phyloP scores from a whole-genome alignment of 257 asterid species.

The Nicotiana noctiflora region DNA sequence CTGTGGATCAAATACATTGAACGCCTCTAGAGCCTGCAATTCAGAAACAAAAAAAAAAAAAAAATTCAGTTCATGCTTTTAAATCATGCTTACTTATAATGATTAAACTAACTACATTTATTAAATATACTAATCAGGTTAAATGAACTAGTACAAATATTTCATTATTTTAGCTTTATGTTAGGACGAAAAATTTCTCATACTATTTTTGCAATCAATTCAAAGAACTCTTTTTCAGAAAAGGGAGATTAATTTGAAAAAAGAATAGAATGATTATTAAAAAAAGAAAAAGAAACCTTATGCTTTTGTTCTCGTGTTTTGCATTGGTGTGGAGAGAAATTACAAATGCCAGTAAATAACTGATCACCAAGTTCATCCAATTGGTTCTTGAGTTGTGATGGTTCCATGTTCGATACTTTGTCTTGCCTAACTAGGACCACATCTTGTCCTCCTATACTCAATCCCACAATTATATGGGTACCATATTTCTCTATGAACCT shows the following conservation, averaged over 20 bases:
- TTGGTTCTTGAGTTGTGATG: slow-evolving; percentile 69
- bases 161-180: no score
- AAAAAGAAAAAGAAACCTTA: slow-evolving; percentile 31
- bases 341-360: slow-evolving; percentile 62
- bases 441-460: slow-evolving; percentile 89
- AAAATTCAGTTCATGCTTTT: no score
- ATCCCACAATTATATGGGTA: slow-evolving; percentile 85
- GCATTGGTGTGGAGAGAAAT: slow-evolving; percentile 46
- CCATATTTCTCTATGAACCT: slow-evolving; percentile 94
- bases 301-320: slow-evolving; percentile 39
- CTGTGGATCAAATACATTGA: slow-evolving; percentile 69
- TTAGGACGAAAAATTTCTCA: no score
- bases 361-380: slow-evolving; percentile 80
- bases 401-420: slow-evolving; percentile 52
- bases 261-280: not conserved
- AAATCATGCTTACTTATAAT: no score
- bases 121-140: no score
- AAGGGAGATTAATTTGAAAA: no score
- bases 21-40: slow-evolving; percentile 65
- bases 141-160: no score
- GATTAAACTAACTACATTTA: no score
- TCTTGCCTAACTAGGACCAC: slow-evolving; percentile 74
- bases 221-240: no score
- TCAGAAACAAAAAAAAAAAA: no score
- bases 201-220: no score